Percentiles rank a stretch among this genome's conserved stretches.
Conservation (phyloP, 176 grass and related monocot genomes). For the Melocanna baccifera region DNA sequence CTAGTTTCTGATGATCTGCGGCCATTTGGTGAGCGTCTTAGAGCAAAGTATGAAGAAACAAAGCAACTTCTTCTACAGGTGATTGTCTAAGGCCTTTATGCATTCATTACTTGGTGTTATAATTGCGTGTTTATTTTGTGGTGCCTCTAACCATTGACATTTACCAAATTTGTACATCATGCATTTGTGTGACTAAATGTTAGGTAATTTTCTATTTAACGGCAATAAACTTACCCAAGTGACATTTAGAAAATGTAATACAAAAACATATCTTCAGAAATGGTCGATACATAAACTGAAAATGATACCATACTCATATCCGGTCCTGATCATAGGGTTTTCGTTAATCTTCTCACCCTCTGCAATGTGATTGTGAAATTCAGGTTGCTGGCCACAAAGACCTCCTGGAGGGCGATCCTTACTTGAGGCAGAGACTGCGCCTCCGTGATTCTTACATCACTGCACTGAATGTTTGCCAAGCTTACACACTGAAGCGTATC, state of each 20-base stretch:
- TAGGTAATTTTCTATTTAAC: not conserved
- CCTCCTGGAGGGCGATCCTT: conserved; percentile 83
- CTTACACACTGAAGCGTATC: too few relatives aligned
- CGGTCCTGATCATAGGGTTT: not conserved
- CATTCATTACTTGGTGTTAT: not conserved
- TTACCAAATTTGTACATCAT: not conserved
- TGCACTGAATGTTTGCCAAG: too few relatives aligned
- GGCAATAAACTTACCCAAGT: not conserved
- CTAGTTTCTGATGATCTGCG: conserved; percentile 77
- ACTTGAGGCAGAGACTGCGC: conserved; percentile 77
- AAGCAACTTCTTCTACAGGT: conserved; percentile 91
- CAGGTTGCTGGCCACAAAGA: conserved; percentile 94
- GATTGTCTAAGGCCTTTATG: not conserved
- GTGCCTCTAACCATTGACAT: not conserved
- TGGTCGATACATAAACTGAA: not conserved
- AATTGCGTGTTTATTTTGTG: not conserved
- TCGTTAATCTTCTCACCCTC: not conserved
- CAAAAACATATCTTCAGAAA: not conserved
- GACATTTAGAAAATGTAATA: not conserved
- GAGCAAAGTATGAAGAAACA: conserved; percentile 75
- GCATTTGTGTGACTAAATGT: not conserved
- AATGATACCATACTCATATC: not conserved
- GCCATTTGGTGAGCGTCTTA: conserved; percentile 68
- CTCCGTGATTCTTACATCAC: conserved; percentile 89
- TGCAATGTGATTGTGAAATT: not conserved